These are phyloP conservation scores for Hura crepitans DNA, from an alignment of 441 rosid genomes.

Conservation along the genomic window DNA sequence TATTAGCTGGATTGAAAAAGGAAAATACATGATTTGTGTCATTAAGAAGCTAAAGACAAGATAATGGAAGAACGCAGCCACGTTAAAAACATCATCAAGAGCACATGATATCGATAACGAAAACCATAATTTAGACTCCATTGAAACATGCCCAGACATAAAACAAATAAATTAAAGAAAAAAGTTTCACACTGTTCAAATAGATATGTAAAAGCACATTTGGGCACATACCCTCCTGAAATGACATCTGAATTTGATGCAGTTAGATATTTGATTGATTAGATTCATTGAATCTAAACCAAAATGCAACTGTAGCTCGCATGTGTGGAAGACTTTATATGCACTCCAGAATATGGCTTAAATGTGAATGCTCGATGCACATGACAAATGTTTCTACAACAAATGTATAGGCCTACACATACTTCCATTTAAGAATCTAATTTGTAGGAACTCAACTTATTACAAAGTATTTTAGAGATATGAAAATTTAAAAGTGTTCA, in stretches of 20 bases:
- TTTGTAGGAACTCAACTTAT: no score
- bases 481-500: no score
- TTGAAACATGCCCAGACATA: background rate
- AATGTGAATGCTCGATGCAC: background rate
- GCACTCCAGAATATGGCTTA: background rate
- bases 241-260: background rate
- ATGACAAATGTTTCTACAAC: no score
- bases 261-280: background rate
- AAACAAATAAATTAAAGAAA: background rate
- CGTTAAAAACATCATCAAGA: background rate
- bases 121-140: background rate
- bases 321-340: background rate
- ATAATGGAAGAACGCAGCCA: background rate
- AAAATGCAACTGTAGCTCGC: background rate
- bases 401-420: no score
- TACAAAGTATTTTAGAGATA: no score
- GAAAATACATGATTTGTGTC: background rate
- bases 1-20: conserved; percentile 10
- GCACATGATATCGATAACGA: background rate
- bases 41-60: background rate
- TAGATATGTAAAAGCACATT: background rate
- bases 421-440: no score
- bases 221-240: background rate
- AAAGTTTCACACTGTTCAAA: background rate
- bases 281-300: background rate